Evolutionary conservation across 2,329 filamentous ascomycete species (phyloP), one percentile per base, ranked within the genome.

Genomic region (Diaporthe sp.): DNA sequence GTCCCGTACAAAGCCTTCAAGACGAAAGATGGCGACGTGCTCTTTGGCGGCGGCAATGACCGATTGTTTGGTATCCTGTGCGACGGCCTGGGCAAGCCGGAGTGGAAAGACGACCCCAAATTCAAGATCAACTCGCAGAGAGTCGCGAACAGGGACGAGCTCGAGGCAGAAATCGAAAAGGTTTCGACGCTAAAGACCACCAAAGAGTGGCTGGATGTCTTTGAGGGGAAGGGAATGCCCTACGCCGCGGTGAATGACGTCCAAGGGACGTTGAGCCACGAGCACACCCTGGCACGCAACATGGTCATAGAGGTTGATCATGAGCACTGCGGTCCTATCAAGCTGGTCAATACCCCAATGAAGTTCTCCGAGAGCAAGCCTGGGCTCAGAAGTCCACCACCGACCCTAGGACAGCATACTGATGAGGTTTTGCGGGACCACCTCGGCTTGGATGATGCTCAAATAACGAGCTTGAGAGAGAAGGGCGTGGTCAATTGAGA

Each of bases 271-370:
- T 86, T 99, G 71, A 92, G 94, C 76, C 95, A 98, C 82, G 90
- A 93, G 77, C 97, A 99, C 84, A 95, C 95, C 85, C 87, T 85
- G 86, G 96, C 96, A 31, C 90, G 97, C 75, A 90, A 93, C 76
- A 99, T 99, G 97, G 94, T 99, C 1, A 91, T 94, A 19, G 94
- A 98, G 81, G 87, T 98, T 59, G 91, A 98, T 0, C 97, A 99
- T 82, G 91, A 91, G 7, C 87, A 89, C 10, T 98, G 96, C 82
- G 97, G 97, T 0, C 90, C 93, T 0, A 93, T 99, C 77, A 96
- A 95, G 84, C 87, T 99, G 81, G 93, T 99, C 72, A 98, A 98
- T 81, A 97, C 95, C 0, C 97, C 97, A 0, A 93, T 99, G 75
- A 99, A 99, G 83, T 98, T 95, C 83, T 98, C 95, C 7, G 92